These are phyloP conservation scores for Alliaria petiolata DNA, from an alignment of 345 rosid species.

Conservation along the genomic window DNA sequence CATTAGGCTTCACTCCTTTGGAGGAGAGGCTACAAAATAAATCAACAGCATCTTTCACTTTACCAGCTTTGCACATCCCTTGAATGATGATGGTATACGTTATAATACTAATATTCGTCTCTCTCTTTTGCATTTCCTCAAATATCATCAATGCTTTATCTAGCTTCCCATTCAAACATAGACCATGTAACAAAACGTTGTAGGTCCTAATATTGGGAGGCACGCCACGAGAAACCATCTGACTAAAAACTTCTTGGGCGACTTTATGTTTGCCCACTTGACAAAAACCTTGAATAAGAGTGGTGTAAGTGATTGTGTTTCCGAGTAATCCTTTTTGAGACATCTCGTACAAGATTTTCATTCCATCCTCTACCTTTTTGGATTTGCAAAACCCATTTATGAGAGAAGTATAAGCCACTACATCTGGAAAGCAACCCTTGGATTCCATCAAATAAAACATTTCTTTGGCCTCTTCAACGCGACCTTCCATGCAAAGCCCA, in stretches of 20 bases:
- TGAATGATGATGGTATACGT: conserved; percentile 19
- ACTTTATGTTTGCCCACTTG: conserved; percentile 23
- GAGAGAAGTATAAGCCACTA: conserved; percentile 23
- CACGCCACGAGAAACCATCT: conserved; percentile 27
- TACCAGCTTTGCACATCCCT: conserved; percentile 29
- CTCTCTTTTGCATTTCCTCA: conserved; percentile 18
- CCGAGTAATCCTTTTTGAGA: conserved; percentile 17
- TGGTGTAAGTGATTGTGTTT: conserved; percentile 24
- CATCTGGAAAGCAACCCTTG: conserved; percentile 23
- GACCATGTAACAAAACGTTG: conserved; percentile 26
- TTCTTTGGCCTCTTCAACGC: conserved; percentile 2
- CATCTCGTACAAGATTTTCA: conserved; percentile 24
- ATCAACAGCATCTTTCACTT: conserved; percentile 20
- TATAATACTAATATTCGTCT: background rate
- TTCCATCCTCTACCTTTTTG: conserved; percentile 1
- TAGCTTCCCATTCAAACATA: conserved; percentile 18
- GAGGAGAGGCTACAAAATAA: conserved; percentile 20
- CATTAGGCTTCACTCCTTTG: conserved; percentile 26
- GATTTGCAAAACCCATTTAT: conserved; percentile 24
- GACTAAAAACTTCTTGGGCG: conserved; percentile 14
- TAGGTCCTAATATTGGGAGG: conserved; percentile 23
- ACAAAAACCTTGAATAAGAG: conserved; percentile 22
- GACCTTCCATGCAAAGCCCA: conserved; percentile 17
- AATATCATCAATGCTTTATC: conserved; percentile 25
- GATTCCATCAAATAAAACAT: conserved; percentile 13